Conservation (phyloP, 73 alveolate species). For the Symbiodinium pilosum region DNA sequence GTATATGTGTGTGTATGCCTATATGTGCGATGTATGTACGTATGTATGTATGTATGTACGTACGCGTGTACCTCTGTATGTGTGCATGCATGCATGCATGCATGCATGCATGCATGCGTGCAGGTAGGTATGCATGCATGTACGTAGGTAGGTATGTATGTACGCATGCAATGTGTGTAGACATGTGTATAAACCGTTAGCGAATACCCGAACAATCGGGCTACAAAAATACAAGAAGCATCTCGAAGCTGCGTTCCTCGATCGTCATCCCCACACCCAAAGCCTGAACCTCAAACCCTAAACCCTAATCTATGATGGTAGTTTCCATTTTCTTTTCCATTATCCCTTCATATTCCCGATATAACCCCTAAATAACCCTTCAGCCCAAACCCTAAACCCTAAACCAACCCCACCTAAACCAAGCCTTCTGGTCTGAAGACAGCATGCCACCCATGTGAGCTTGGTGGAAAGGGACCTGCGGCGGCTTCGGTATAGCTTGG, state of each 20-base stretch:
- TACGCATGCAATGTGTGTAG: no score
- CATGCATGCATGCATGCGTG: not conserved
- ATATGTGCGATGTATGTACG: not conserved
- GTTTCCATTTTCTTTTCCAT: no score
- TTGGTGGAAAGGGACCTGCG: constrained; percentile 88
- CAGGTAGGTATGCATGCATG: not conserved
- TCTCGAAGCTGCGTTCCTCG: not conserved
- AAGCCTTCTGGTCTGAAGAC: constrained; percentile 90
- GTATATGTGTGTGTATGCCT: no score
- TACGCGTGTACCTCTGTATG: no score
- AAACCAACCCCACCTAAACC: no score
- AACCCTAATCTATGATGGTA: not conserved
- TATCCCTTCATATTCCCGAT: no score
- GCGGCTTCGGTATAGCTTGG: no score
- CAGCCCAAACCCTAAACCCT: no score
- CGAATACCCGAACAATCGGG: no score
- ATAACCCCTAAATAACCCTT: no score
- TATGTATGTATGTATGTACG: not conserved
- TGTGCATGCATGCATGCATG: not conserved
- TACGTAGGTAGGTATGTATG: no score
- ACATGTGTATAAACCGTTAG: no score
- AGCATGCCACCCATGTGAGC: constrained; percentile 95
- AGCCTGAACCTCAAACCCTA: not conserved
- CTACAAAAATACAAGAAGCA: not conserved
- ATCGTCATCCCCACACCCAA: not conserved